Evolutionary conservation across 352 stramenopile species (phyloP).

Genomic region (Globisporangium spinosum): DNA sequence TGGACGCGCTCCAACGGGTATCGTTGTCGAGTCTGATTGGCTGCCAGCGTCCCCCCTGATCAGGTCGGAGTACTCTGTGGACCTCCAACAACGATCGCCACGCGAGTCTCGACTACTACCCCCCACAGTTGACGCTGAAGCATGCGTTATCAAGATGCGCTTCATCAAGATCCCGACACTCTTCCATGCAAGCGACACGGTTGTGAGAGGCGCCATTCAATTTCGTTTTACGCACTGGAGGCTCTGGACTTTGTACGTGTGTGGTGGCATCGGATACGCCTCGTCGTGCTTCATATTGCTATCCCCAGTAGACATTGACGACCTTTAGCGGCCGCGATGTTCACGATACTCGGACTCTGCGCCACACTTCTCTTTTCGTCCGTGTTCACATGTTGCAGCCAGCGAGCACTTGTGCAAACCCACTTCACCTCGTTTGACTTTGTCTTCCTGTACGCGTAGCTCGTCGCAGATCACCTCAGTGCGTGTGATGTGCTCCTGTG

Average conservation of each 20-base stretch:
- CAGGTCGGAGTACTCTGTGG: no score
- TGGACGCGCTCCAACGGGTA: constrained; percentile 6
- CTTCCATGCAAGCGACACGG: neutral
- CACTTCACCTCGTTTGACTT: constrained; percentile 21
- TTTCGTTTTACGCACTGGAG: neutral
- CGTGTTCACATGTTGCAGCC: neutral
- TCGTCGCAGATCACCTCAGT: neutral
- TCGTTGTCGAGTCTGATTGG: neutral
- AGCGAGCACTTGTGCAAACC: neutral
- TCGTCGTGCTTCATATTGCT: neutral
- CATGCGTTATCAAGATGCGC: neutral
- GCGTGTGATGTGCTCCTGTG: constrained; percentile 1
- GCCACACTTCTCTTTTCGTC: neutral
- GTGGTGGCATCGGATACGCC: neutral
- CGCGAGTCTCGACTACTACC: neutral
- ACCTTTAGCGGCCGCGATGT: neutral
- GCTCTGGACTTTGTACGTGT: neutral
- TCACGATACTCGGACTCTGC: neutral
- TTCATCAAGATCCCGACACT: neutral
- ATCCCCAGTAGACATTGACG: neutral
- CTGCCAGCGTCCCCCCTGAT: neutral
- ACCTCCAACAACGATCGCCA: neutral
- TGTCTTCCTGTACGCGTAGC: constrained; percentile 10
- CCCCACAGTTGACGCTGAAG: neutral
- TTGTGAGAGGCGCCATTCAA: neutral